Conservation (phyloP, 2,329 filamentous ascomycete species). For the Emmonsia crescens region DNA sequence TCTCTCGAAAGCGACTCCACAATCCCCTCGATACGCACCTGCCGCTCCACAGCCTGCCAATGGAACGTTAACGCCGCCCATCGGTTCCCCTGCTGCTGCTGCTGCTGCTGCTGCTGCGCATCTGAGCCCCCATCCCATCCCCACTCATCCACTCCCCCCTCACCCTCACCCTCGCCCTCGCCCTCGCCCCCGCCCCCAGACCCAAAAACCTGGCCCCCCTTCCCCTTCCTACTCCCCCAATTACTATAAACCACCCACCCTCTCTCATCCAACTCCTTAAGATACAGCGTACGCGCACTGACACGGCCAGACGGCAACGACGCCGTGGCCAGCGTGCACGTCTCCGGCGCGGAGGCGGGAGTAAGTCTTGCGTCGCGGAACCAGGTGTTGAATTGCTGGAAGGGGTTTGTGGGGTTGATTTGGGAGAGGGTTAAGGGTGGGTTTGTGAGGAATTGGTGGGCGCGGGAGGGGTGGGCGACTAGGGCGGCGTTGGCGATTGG, state of each 20-base stretch:
- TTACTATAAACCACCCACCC: slow-evolving; percentile 94
- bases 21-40: slow-evolving; percentile 78
- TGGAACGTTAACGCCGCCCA: slow-evolving; percentile 79
- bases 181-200: slow-evolving; percentile 7
- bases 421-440: slow-evolving; percentile 32
- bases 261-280: slow-evolving; percentile 77
- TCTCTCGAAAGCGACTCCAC: slow-evolving; percentile 55
- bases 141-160: slow-evolving; percentile 10
- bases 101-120: slow-evolving; percentile 4
- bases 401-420: slow-evolving; percentile 44
- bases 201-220: slow-evolving; percentile 33
- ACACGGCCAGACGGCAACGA: slow-evolving; percentile 73
- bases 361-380: slow-evolving; percentile 60
- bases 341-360: slow-evolving; percentile 66
- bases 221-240: slow-evolving; percentile 58
- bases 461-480: slow-evolving; percentile 29
- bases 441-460: slow-evolving; percentile 34
- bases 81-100: slow-evolving; percentile 44
- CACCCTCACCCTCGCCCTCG: slow-evolving; percentile 9
- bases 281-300: slow-evolving; percentile 75
- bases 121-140: slow-evolving; percentile 6
- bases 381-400: slow-evolving; percentile 82
- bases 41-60: slow-evolving; percentile 78
- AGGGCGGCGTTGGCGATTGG: slow-evolving; percentile 26
- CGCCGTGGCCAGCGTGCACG: slow-evolving; percentile 78